Evolutionary conservation across 257 asterid genomes (phyloP), one percentile per base, ranked within the genome.

Genomic region (Salvia rosmarinus): DNA sequence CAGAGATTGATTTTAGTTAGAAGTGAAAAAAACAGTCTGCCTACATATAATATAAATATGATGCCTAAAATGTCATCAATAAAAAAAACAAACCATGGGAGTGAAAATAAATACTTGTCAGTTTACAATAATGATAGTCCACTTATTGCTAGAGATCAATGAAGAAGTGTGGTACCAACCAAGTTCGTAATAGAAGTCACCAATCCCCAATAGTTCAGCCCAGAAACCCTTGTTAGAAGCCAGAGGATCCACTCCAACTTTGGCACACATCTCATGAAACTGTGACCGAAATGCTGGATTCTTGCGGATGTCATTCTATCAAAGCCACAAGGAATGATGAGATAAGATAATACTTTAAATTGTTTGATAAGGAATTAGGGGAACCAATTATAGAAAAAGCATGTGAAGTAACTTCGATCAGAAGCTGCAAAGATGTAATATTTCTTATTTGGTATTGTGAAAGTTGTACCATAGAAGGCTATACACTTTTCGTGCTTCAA

Each of bases 231-330:
- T 95, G 79, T 95, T 95, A 5, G 99, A 95, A 68, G 99, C 99
- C 77, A 95, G 84, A 17, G 99, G 99, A 77, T 95, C 99, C 50
- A 95, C 99, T 75, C 99, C 99, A 9, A 95, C 95, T 79, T 95
- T 95, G 68, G 99, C 94, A 82, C 99, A 91, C 99, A 95, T 95
- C 91, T 95, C 99, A 55, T 95, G 99, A 61, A 95, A 95, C 77
- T 95, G 99, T 12, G 99, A 81, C 39, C 99, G 83, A 77, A 95
- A 95, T 55, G 96, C 90, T 35, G 99, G 99, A 58, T 95, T 91
- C 88, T 91, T 91, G 74, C 94, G 92, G 44, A 95, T 95, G 79
- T 95, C 99, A 82, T 89, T 95, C 99, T 95, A 90, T 61, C 64
- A 75, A 75, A 78, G 40, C 58, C 52, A 69, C 25, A 70, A 4